A percentile compares a stretch with the other conserved stretches of the same genome.
phyloP scores from a whole-genome alignment of 176 grass and related monocot species.

The Oryza nivara region DNA sequence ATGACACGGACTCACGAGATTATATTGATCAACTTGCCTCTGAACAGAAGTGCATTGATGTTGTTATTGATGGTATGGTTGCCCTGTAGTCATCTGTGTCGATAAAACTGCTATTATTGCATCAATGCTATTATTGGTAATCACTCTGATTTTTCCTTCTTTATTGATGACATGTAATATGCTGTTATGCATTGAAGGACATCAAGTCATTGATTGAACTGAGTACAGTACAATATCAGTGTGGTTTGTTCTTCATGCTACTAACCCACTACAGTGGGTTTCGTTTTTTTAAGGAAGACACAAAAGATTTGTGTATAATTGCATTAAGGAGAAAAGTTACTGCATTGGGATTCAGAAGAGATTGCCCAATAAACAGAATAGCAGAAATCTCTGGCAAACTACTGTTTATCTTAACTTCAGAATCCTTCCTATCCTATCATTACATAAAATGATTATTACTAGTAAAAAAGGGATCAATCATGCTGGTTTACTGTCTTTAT shows the following conservation, averaged over 20 bases:
- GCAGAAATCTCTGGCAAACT: constrained; percentile 1
- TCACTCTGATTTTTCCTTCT: neutral
- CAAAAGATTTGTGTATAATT: too few relatives aligned
- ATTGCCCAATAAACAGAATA: constrained; percentile 12
- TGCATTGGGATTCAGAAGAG: neutral
- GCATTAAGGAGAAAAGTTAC: too few relatives aligned
- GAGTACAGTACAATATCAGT: neutral
- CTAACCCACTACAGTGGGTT: constrained; percentile 11
- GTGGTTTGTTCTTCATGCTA: constrained; percentile 15
- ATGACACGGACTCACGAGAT: constrained; percentile 51
- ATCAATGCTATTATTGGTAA: constrained; percentile 10
- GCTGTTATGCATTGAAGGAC: constrained; percentile 28
- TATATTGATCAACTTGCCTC: constrained; percentile 51
- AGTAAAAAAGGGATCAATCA: neutral
- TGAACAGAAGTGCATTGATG: constrained; percentile 71
- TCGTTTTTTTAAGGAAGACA: too few relatives aligned
- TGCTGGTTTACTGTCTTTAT: constrained; percentile 7
- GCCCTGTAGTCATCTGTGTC: constrained; percentile 14
- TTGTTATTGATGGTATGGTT: constrained; percentile 72
- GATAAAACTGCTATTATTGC: constrained; percentile 22
- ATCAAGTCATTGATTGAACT: neutral
- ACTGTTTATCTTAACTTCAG: neutral
- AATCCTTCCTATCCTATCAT: constrained; percentile 21
- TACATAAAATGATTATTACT: neutral
- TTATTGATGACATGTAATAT: constrained; percentile 25